Percentiles rank a stretch among this genome's conserved stretches.
Conservation (phyloP, 768 basidiomycete genomes). For the Lactifluus subvellereus region DNA sequence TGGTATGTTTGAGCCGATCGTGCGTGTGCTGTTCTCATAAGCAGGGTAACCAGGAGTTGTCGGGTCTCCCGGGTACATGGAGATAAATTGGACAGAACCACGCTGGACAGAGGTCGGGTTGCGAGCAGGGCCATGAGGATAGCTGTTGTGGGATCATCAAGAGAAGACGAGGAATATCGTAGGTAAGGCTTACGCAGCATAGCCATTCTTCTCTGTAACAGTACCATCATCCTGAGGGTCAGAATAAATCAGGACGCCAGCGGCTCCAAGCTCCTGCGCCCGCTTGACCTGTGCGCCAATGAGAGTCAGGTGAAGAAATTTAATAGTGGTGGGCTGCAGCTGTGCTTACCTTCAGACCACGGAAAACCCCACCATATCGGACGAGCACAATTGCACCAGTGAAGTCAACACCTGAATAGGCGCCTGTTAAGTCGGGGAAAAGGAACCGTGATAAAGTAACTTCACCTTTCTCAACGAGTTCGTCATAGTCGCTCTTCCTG, state of each 20-base stretch:
- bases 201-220: conserved; percentile 72
- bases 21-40: conserved; percentile 72
- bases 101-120: conserved; percentile 81
- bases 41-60: conserved; percentile 86
- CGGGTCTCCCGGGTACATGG: conserved; percentile 60
- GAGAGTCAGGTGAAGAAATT: neutral
- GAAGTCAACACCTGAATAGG: conserved; percentile 53
- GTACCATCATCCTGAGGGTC: conserved; percentile 84
- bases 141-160: conserved; percentile 31
- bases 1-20: conserved; percentile 56
- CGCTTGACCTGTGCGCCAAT: conserved; percentile 53
- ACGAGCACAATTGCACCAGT: conserved; percentile 72
- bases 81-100: conserved; percentile 73
- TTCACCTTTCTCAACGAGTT: conserved; percentile 50
- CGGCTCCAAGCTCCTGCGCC: conserved; percentile 78
- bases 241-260: conserved; percentile 73
- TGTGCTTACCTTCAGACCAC: conserved; percentile 73
- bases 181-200: conserved; percentile 39
- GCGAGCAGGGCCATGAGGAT: conserved; percentile 84
- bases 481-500: conserved; percentile 63
- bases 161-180: neutral
- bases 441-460: neutral
- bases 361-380: conserved; percentile 71
- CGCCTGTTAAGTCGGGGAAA: conserved; percentile 6
- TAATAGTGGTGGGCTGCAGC: conserved; percentile 1